Conservation (phyloP, 2,329 filamentous ascomycete species). For the Venturia carpophila region DNA sequence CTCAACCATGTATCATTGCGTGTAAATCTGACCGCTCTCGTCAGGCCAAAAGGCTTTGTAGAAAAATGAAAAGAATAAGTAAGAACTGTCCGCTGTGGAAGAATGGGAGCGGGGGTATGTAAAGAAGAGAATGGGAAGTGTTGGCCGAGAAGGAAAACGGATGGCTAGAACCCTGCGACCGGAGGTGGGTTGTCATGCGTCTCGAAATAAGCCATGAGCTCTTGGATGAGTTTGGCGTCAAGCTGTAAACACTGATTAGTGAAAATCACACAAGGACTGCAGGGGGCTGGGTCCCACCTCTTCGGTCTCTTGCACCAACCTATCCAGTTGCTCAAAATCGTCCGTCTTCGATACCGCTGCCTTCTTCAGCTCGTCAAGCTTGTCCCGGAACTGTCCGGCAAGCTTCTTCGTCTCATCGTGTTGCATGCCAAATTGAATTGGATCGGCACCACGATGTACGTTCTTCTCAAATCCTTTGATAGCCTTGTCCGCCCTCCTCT, state of each 20-base stretch:
- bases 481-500: constrained; percentile 19
- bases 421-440: constrained; percentile 20
- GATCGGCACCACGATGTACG: constrained; percentile 19
- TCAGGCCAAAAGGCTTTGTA: background rate
- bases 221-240: constrained; percentile 19
- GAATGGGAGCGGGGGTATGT: background rate
- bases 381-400: constrained; percentile 18
- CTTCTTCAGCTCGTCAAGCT: constrained; percentile 19
- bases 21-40: background rate
- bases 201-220: constrained; percentile 20
- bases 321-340: constrained; percentile 18
- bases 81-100: background rate
- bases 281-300: constrained; percentile 16
- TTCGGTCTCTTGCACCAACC: constrained; percentile 19
- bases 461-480: constrained; percentile 20
- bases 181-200: constrained; percentile 20
- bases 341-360: constrained; percentile 19
- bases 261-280: no score
- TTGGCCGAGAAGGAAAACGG: background rate
- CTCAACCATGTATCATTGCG: background rate
- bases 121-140: background rate
- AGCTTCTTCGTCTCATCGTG: constrained; percentile 20
- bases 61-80: background rate
- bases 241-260: constrained; percentile 11
- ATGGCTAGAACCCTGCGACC: constrained; percentile 18